Conservation (phyloP, 768 basidiomycete genomes). For the Cyathus striatus region DNA sequence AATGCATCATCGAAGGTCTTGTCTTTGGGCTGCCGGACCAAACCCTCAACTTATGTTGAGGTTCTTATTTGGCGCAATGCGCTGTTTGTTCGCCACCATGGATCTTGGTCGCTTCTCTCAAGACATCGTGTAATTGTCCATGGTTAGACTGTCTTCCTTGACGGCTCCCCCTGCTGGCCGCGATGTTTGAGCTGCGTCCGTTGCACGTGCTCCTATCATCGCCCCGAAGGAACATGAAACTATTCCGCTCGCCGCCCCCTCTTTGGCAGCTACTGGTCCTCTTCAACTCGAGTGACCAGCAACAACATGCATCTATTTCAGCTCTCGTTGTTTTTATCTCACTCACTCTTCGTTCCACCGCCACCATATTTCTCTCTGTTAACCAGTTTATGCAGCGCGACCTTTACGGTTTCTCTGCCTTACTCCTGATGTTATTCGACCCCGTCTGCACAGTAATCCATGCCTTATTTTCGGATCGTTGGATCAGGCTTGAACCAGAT, state of each 20-base stretch:
- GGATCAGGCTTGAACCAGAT: conserved; percentile 86
- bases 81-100: conserved; percentile 42
- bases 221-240: too few relatives aligned
- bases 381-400: conserved; percentile 90
- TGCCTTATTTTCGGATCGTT: conserved; percentile 89
- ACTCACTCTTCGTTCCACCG: conserved; percentile 89
- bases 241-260: too few relatives aligned
- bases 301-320: conserved; percentile 28
- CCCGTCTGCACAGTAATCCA: conserved; percentile 89
- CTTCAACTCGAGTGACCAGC: background rate
- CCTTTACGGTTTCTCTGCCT: conserved; percentile 91
- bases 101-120: conserved; percentile 82
- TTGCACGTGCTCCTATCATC: conserved; percentile 31
- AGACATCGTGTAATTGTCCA: conserved; percentile 91
- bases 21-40: conserved; percentile 93
- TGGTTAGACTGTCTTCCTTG: conserved; percentile 84
- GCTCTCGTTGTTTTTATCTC: conserved; percentile 45
- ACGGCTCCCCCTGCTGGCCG: conserved; percentile 71
- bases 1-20: conserved; percentile 95
- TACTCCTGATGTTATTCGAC: conserved; percentile 85
- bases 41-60: conserved; percentile 81
- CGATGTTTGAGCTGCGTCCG: conserved; percentile 63
- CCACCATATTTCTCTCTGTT: conserved; percentile 88
- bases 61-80: conserved; percentile 81
- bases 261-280: too few relatives aligned